These are phyloP conservation scores for Trichoderma reesei DNA, from an alignment of 495 filamentous ascomycete species.

Conservation along the genomic window DNA sequence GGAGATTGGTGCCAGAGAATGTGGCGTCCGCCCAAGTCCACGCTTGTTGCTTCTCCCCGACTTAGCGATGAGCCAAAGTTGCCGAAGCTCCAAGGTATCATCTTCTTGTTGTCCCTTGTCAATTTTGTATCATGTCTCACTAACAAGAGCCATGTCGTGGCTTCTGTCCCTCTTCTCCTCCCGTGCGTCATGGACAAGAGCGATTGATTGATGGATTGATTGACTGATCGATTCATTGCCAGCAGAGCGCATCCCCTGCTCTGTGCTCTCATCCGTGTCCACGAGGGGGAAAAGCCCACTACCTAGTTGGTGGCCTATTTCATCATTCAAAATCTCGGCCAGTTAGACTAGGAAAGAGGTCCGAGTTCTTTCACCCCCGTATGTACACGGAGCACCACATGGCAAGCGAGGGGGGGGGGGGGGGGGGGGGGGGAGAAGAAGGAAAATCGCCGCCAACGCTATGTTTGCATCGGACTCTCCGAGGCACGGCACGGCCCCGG, in stretches of 20 bases:
- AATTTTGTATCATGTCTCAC: not conserved
- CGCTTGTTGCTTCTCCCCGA: not conserved
- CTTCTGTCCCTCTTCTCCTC: not conserved
- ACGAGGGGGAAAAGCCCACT: too few relatives aligned
- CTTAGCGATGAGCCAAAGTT: not conserved
- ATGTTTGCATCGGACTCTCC: not conserved
- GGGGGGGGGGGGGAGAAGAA: too few relatives aligned
- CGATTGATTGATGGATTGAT: too few relatives aligned
- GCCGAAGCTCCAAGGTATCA: not conserved
- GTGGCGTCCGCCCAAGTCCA: too few relatives aligned
- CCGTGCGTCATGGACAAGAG: not conserved
- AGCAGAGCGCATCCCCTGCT: not conserved
- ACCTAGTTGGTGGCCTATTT: too few relatives aligned
- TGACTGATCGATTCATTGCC: not conserved
- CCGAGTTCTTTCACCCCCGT: too few relatives aligned
- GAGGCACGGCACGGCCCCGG: not conserved
- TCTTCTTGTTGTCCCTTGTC: not conserved
- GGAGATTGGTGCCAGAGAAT: not conserved
- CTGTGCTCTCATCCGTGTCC: not conserved
- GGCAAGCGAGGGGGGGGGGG: too few relatives aligned
- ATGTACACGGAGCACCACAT: too few relatives aligned
- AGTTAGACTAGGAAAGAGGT: too few relatives aligned
- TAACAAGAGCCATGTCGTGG: not conserved
- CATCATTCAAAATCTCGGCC: too few relatives aligned
- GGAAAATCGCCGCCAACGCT: not conserved